Base-by-base conservation (phyloP, 306 rosid genomes). In the Ziziphus jujuba region DNA sequence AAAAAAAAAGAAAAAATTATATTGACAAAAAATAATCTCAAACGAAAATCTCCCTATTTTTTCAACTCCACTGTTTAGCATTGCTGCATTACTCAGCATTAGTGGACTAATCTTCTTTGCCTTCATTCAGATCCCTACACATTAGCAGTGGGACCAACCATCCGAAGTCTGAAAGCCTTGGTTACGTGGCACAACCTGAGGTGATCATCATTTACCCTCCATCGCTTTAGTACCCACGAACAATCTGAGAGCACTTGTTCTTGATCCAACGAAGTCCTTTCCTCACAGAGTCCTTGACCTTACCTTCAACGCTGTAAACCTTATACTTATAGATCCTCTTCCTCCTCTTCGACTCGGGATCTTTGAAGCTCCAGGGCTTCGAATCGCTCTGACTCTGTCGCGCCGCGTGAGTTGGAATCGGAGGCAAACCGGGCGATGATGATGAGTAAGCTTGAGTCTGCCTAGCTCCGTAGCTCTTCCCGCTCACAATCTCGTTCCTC, bases 241-340 rank as follows among this genome's bases (percentile, higher is more conserved):
- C 80, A 38, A 85, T 79, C 75, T 78, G 84, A 62, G 91, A 79
- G 69, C 93, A 87, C 72, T 85, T 83, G 15, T 71, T 74, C 81
- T 89, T 89, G 64, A 89, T 75, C 96, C 96, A 89, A 43, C 86
- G 82, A 43, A 90, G 48, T 21, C 95, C 91, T 24, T 81, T 80
- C 66, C 85, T 77, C 59, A 85, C 63, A 23, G 91, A 62, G 8
- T 78, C 83, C 66, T 90, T 90, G 24, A 90, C 93, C 62, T 69
- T 85, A 0, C 86, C 96, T 62, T 90, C 95, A 0, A 87, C 86
- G 0, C 85, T 70, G 66, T 90, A 90, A 48, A 80, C 87, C 81
- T 90, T 83, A 48, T 90, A 90, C 78, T 55, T 83, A 0, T 90
- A 84, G 36, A 90, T 78, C 72, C 96, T 83, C 78, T 87, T 87